phyloP scores from a whole-genome alignment of 768 basidiomycete species.

The Mycena belliarum region DNA sequence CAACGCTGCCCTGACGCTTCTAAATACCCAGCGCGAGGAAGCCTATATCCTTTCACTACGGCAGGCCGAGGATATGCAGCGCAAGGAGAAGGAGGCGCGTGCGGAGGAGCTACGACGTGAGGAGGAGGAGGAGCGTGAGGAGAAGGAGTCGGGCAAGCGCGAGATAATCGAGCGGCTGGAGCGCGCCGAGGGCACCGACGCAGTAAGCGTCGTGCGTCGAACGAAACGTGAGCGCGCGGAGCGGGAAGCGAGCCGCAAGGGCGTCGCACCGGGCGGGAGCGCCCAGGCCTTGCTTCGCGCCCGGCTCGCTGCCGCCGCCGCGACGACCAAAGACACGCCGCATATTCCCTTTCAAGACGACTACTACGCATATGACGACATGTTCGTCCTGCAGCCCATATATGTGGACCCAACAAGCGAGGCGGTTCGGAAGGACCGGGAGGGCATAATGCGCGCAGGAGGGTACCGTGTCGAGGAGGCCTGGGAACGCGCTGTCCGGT shows the following conservation, averaged over 20 bases:
- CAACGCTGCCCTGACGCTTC: slow-evolving; percentile 81
- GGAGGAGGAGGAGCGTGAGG: slow-evolving; percentile 77
- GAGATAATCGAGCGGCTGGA: slow-evolving; percentile 84
- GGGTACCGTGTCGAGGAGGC: slow-evolving; percentile 83
- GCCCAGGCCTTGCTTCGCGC: slow-evolving; percentile 43
- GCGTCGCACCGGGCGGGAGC: slow-evolving; percentile 50
- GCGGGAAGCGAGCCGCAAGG: slow-evolving; percentile 38
- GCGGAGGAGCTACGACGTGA: slow-evolving; percentile 64
- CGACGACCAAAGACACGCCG: slow-evolving; percentile 71
- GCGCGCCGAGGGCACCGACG: slow-evolving; percentile 66
- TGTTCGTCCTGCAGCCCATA: slow-evolving; percentile 51
- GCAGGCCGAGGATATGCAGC: slow-evolving; percentile 81
- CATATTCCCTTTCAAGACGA: slow-evolving; percentile 79
- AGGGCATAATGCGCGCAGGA: slow-evolving; percentile 80
- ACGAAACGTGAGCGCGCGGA: slow-evolving; percentile 63
- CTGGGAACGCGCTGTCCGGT: slow-evolving; percentile 80
- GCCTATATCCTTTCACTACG: slow-evolving; percentile 69
- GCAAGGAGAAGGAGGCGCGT: slow-evolving; percentile 67
- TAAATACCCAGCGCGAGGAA: slow-evolving; percentile 82
- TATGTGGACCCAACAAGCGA: slow-evolving; percentile 79
- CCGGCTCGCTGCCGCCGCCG: slow-evolving; percentile 55
- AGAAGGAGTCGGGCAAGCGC: slow-evolving; percentile 67
- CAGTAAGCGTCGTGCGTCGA: slow-evolving; percentile 67
- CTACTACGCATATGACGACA: slow-evolving; percentile 74
- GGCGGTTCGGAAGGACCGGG: slow-evolving; percentile 72